Evolutionary conservation across 2,329 filamentous ascomycete genomes (phyloP), one percentile per base, ranked within the genome.

Genomic region (Pestalotiopsis sp.): DNA sequence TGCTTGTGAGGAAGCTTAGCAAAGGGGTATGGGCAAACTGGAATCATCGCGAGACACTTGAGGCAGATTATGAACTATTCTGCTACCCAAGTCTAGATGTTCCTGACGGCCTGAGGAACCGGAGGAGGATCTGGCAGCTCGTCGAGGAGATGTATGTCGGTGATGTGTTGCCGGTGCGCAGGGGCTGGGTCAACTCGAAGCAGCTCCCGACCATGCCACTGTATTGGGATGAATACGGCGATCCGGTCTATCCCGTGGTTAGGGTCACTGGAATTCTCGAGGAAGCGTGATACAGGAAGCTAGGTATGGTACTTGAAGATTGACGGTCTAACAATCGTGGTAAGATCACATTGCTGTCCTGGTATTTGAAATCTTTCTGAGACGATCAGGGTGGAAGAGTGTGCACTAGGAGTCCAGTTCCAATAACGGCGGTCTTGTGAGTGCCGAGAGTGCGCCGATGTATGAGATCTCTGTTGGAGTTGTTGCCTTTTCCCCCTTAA

Each of bases 61-160:
- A 62, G 6, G 62, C 69, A 20, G 67, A 36, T 2, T 69, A 66
- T 17, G 39, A 65, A n/a, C 11, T 61, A 5, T 25, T 45, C 27
- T 67, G 68, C 45, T 68, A 67, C 41, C 23, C 23, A 2, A 45
- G 45, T 9, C 7, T 74, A 25, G 57, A 69, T 13, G 56, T 72
- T 1, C 70, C 74, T 0, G 65, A 66, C 7, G 71, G 74, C 5
- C 65, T 73, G 45, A 70, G 71, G 1, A 75, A 73, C 41, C 66
- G 73, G 1, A 63, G 71, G 25, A 70, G 72, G 4, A 72, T 74
- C 4, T 75, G 72, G 73, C 69, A 72, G 63, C 41, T 75, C 14
- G 66, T 71, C 3, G 71, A 72, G 36, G 72, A 74, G 39, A 74
- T 74, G 72, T 73, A 67, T 14, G 72, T 74, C 4, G 70, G 73